Percentiles rank a stretch among this genome's conserved stretches.
Conservation (phyloP, 495 filamentous ascomycete species). For the Staphylotrichum longicolle region DNA sequence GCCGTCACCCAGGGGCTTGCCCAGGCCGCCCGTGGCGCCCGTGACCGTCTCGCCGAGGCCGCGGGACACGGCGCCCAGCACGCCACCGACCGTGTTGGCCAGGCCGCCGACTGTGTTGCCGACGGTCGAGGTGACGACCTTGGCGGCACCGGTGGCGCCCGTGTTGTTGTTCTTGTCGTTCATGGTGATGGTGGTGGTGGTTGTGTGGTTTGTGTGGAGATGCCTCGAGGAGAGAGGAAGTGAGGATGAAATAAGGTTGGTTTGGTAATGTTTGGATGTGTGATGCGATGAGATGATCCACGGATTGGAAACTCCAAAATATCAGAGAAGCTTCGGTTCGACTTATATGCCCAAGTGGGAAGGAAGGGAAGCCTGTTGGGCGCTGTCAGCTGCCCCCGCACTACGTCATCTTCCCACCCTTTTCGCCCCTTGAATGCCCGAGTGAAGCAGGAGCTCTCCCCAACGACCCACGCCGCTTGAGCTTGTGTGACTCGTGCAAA, state of each 20-base stretch:
- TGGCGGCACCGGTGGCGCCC: slow-evolving; percentile 62
- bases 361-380: background rate
- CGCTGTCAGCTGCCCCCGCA: slow-evolving; percentile 10
- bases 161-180: slow-evolving; percentile 46
- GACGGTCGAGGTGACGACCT: slow-evolving; percentile 57
- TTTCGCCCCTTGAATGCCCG: background rate
- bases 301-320: background rate
- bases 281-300: background rate
- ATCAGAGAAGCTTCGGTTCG: background rate
- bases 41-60: slow-evolving; percentile 42
- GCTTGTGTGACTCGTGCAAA: no score
- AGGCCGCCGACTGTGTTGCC: slow-evolving; percentile 54
- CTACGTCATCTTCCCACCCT: slow-evolving; percentile 1
- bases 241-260: no score
- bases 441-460: no score
- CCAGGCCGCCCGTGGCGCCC: slow-evolving; percentile 58
- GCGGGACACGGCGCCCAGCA: slow-evolving; percentile 64
- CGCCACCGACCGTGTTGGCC: slow-evolving; percentile 65
- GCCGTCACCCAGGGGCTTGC: slow-evolving; percentile 64
- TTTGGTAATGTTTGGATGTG: no score
- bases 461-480: no score
- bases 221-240: background rate
- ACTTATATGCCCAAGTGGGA: background rate
- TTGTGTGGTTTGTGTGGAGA: slow-evolving; percentile 6
- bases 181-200: slow-evolving; percentile 33